Conservation (phyloP, 2,329 filamentous ascomycete genomes). For the Amauroascus niger region DNA sequence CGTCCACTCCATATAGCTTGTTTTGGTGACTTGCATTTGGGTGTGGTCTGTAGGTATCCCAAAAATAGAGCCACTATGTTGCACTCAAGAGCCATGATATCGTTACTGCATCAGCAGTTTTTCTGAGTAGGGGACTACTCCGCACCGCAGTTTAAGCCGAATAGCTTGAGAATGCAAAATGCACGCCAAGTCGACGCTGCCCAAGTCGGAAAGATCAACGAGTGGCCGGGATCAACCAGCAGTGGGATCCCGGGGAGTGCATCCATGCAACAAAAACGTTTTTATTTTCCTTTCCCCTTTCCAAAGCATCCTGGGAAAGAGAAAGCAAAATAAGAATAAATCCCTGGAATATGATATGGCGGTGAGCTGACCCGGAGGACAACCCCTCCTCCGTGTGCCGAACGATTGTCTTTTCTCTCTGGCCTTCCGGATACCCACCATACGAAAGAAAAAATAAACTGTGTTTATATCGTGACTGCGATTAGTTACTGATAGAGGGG, state of each 20-base stretch:
- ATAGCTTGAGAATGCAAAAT: not conserved
- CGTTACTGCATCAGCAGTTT: too few species aligned
- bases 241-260: not conserved
- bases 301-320: not conserved
- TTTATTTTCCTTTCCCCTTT: not conserved
- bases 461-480: not conserved
- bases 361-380: slow-evolving; percentile 1
- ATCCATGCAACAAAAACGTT: not conserved
- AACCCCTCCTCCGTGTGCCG: not conserved
- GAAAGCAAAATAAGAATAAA: not conserved
- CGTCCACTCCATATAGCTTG: too few species aligned
- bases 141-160: not conserved
- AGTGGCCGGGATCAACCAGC: not conserved
- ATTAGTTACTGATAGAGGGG: not conserved
- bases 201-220: slow-evolving; percentile 1
- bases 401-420: not conserved
- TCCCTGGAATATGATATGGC: not conserved
- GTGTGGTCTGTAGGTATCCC: too few species aligned
- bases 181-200: slow-evolving; percentile 7
- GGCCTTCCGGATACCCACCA: not conserved
- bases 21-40: too few species aligned
- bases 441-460: not conserved
- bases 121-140: too few species aligned
- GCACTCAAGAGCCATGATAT: not conserved
- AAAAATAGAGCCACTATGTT: too few species aligned